Base-by-base conservation (phyloP, 2,329 filamentous ascomycete genomes). In the Trichoderma citrinoviride region DNA sequence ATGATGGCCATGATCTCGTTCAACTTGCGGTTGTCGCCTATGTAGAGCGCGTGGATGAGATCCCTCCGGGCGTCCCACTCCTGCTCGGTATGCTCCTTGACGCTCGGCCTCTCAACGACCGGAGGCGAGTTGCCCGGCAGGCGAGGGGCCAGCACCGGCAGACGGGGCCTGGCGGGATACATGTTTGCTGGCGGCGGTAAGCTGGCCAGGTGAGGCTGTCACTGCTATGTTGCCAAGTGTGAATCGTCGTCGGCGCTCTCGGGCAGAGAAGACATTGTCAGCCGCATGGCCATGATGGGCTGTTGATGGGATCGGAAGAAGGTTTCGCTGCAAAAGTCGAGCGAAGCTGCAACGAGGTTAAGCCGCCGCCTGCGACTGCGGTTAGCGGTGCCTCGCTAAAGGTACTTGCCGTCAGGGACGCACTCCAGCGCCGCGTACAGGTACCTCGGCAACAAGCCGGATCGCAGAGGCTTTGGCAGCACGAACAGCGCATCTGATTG, bases 1-100 rank as follows among this genome's bases (percentile, higher is more conserved):
- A 78, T 68, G 15, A 77, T 74, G 50, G 73, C 67, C 76, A 77
- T 77, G 62, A 73, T 76, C 60, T 78, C 75, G 40, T 72, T 73
- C 46, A 78, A 67, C 67, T 76, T 78, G 53, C 74, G 74, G 61
- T 74, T 74, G 37, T 78, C 76, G 46, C 64, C 63, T 29, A 77
- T 75, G 57, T 78, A 78, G 7, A 78, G 66, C 43, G 68, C 71
- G 63, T 71, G 71, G 60, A 78, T 76, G 60, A 73, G 67, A n/a
- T 69, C 69, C 58, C 70, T 72, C 67, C 73, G 73, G 12, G 69
- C 68, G 65, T 74, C 71, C 76, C 76, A 78, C 62, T 77, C 76
- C 19, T 71, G 68, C 57, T 77, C 75, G 5, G 71, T 72, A 53
- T 77, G 76, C 64, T 77, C 76, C 64, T 75, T 77, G 47, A 72